These are phyloP conservation scores for Pseudotulostoma volvatum DNA, from an alignment of 495 filamentous ascomycete genomes.

Conservation along the genomic window DNA sequence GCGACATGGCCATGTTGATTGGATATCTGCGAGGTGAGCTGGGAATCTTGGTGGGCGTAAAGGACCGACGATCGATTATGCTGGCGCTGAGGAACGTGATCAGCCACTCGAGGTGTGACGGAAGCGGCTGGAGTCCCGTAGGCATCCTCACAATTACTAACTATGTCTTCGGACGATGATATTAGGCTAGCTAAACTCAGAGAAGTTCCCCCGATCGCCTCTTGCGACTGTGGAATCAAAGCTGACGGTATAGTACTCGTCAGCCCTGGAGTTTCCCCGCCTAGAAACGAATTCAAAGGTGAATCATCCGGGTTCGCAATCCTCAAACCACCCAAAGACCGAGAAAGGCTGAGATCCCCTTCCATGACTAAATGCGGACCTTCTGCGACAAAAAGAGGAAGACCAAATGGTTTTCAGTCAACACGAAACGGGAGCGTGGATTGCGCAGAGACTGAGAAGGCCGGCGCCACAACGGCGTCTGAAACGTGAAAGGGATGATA, in stretches of 20 bases:
- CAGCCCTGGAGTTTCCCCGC: not conserved
- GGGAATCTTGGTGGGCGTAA: constrained; percentile 10
- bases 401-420: not conserved
- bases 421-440: not conserved
- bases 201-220: not conserved
- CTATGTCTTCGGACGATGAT: not conserved
- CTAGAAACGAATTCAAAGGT: constrained; percentile 32
- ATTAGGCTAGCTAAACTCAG: not conserved
- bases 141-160: not conserved
- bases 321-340: constrained; percentile 81
- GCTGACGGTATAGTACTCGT: not conserved
- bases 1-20: constrained; percentile 21
- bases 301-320: constrained; percentile 94
- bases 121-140: not conserved
- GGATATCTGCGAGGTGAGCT: constrained; percentile 11
- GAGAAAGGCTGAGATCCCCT: constrained; percentile 81
- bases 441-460: not conserved
- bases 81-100: not conserved
- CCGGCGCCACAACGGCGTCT: constrained; percentile 1
- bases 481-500: not conserved
- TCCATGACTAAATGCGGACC: constrained; percentile 43
- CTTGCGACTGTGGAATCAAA: not conserved
- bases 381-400: not conserved
- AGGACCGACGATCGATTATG: constrained; percentile 19
- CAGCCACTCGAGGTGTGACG: not conserved